A percentile compares a stretch with the other conserved stretches of the same genome.
Evolutionary conservation across 140 eudicot genomes (phyloP).

Genomic region (Ambrosia hybrid): DNA sequence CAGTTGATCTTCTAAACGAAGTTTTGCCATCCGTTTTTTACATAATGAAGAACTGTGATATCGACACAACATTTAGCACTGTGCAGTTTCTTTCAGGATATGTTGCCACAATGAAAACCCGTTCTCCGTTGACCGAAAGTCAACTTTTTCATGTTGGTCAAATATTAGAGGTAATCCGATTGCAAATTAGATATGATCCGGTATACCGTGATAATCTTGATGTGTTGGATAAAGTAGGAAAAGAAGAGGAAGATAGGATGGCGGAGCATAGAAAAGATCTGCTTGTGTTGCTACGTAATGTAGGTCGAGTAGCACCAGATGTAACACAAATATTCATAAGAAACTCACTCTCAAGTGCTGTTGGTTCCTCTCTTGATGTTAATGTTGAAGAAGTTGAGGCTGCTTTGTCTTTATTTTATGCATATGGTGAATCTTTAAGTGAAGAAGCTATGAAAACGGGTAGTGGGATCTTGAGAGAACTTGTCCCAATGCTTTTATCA

Average conservation of each 20-base stretch:
- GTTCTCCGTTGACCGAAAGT: constrained; percentile 61
- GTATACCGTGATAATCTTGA: constrained; percentile 76
- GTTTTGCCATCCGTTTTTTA: constrained; percentile 86
- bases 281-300: constrained; percentile 79
- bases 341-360: constrained; percentile 68
- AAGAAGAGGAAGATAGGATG: constrained; percentile 93
- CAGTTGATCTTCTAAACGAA: constrained; percentile 79
- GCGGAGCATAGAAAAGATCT: constrained; percentile 80
- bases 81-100: constrained; percentile 90
- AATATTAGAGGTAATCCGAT: constrained; percentile 80
- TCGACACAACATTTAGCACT: constrained; percentile 62
- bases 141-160: constrained; percentile 77
- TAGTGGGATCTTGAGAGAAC: constrained; percentile 72
- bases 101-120: constrained; percentile 80
- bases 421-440: constrained; percentile 80
- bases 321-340: constrained; percentile 73
- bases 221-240: constrained; percentile 76
- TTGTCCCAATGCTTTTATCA: constrained; percentile 89
- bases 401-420: constrained; percentile 83
- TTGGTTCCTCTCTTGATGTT: constrained; percentile 61
- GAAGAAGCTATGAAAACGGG: constrained; percentile 81
- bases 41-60: constrained; percentile 71
- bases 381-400: constrained; percentile 97
- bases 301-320: constrained; percentile 96
- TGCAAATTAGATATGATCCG: constrained; percentile 74